Base-by-base conservation (phyloP, 139 green algal species). In the Haematococcus lacustris region DNA sequence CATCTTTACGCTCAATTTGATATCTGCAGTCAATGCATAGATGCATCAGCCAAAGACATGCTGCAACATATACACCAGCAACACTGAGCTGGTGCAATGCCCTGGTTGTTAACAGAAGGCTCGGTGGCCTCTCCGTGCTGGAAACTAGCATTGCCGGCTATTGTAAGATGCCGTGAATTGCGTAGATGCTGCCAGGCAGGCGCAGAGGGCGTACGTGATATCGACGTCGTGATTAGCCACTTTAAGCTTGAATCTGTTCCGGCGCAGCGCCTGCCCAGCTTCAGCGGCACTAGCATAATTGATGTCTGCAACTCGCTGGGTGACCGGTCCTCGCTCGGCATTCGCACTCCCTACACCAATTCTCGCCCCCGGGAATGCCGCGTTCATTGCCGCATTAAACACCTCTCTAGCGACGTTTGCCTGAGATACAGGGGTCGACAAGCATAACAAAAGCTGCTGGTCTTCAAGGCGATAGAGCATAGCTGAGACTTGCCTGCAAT, bases 241-340 rank as follows among this genome's bases (percentile, higher is more conserved):
- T 51, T 69, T 69, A 21, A 69, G 63, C 63, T 69, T 69, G 63
- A 69, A 69, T 3, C 63, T 21, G 63, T 69, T 69, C 37, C 63
- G 63, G n/a, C 63, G 35, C 37, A 69, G 63, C 25, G 63, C 63
- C 63, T 69, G 63, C 4, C 37, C 51, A 21, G 63, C 63, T 30
- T 69, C 63, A 37, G 63, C 63, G n/a, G 63, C 63, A 50, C 25
- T 39, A 37, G 50, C 63, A 37, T 69, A 69, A 26, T 69, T 69
- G 63, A 69, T 69, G 21, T 69, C 63, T 5, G 63, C 63, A 6
- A 69, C 63, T 50, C 63, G n/a, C 63, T 69, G 63, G 37, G 63
- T 69, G 63, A 69, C 63, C 17, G 63, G 63, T 2, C 63, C 63
- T 37, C 63, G 63, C 63, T 69, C 63, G 35, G 30, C 35, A 26